These are phyloP conservation scores for Trichoderma sp. DNA, from an alignment of 2,329 filamentous ascomycete species.

Conservation along the genomic window DNA sequence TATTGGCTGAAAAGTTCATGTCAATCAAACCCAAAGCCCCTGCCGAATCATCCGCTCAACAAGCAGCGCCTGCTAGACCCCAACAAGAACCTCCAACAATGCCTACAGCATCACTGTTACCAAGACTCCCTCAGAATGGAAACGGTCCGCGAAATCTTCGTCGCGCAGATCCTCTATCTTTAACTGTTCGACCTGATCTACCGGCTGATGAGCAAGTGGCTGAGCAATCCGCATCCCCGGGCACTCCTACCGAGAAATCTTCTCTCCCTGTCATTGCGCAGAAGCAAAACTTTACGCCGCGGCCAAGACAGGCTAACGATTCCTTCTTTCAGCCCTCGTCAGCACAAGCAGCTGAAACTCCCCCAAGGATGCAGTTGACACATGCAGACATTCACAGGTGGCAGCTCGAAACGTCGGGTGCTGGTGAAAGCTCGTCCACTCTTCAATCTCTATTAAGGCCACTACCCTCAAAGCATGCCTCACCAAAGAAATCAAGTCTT, in stretches of 20 bases:
- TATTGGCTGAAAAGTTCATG: slow-evolving; percentile 33
- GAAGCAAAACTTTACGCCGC: slow-evolving; percentile 50
- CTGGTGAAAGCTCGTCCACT: slow-evolving; percentile 38
- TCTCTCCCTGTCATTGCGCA: slow-evolving; percentile 40
- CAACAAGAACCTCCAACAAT: slow-evolving; percentile 23
- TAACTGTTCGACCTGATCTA: slow-evolving; percentile 28
- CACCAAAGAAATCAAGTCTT: slow-evolving; percentile 55
- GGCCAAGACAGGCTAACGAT: slow-evolving; percentile 33
- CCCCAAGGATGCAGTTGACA: slow-evolving; percentile 42
- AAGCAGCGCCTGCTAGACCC: neutral
- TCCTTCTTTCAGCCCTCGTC: slow-evolving; percentile 40
- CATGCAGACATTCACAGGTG: slow-evolving; percentile 41
- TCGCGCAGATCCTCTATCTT: slow-evolving; percentile 34
- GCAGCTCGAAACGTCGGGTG: slow-evolving; percentile 40
- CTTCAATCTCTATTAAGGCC: slow-evolving; percentile 44
- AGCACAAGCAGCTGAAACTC: slow-evolving; percentile 30
- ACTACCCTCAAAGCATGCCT: slow-evolving; percentile 49
- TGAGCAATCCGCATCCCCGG: slow-evolving; percentile 24
- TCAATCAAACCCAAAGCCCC: slow-evolving; percentile 25
- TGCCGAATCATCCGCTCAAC: slow-evolving; percentile 20
- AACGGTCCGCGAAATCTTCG: slow-evolving; percentile 33
- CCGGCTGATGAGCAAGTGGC: neutral
- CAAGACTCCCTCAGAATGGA: slow-evolving; percentile 32
- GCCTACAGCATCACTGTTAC: slow-evolving; percentile 42
- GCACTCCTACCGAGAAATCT: slow-evolving; percentile 33